phyloP scores from a whole-genome alignment of 306 rosid genomes.

The Luffa aegyptiaca region DNA sequence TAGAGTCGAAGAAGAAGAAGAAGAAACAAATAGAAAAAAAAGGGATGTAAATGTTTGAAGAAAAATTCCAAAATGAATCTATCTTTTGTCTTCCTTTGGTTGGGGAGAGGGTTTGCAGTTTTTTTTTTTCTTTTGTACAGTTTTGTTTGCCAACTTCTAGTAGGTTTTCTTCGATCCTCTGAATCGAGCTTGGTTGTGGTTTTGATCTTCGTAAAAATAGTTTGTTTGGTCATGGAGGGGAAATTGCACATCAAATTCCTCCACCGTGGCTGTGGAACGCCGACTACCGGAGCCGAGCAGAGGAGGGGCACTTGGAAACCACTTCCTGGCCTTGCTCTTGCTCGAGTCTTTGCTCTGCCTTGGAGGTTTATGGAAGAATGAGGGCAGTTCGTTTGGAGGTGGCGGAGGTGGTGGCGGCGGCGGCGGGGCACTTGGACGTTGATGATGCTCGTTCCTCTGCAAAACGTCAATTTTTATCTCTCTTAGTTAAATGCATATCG shows the following conservation, averaged over 20 bases:
- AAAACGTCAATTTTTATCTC: not conserved
- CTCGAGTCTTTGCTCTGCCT: conserved; percentile 17
- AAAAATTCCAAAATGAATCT: not conserved
- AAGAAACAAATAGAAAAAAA: not conserved
- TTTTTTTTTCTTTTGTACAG: not conserved
- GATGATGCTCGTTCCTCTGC: conserved; percentile 32
- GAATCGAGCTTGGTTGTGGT: conserved; percentile 16
- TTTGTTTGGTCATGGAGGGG: conserved; percentile 7
- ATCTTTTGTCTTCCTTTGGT: not conserved
- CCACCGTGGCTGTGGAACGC: conserved; percentile 7
- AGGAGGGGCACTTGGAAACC: conserved; percentile 33
- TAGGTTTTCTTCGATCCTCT: conserved; percentile 5
- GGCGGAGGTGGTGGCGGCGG: conserved; percentile 19
- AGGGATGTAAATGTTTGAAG: conserved; percentile 6
- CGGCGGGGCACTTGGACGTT: conserved; percentile 14
- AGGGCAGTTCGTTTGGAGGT: conserved; percentile 17
- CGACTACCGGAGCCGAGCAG: conserved; percentile 13
- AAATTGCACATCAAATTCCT: conserved; percentile 1
- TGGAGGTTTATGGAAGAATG: conserved; percentile 19
- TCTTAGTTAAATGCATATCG: not conserved
- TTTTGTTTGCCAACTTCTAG: not conserved
- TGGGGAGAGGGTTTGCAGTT: not conserved
- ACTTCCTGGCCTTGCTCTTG: conserved; percentile 24
- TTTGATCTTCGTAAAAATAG: not conserved
- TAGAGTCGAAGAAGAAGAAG: not conserved